phyloP scores from a whole-genome alignment of 768 basidiomycete genomes.

The Boletellus emodensis region DNA sequence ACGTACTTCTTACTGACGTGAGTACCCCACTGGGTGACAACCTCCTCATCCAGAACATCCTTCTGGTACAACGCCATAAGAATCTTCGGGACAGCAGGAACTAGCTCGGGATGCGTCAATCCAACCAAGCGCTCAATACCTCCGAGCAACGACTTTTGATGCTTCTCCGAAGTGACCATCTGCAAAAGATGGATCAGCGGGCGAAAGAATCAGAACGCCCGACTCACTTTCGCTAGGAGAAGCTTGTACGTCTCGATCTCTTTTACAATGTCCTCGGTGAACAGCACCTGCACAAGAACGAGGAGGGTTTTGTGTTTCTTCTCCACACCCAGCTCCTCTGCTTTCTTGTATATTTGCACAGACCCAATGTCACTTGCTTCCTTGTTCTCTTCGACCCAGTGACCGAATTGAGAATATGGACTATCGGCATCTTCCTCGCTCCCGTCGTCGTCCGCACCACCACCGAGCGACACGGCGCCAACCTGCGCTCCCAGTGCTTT shows the following conservation, averaged over 20 bases:
- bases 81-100: constrained; percentile 78
- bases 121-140: constrained; percentile 89
- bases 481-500: constrained; percentile 62
- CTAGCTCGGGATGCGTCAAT: constrained; percentile 64
- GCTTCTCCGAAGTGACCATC: constrained; percentile 91
- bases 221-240: constrained; percentile 65
- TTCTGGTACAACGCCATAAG: constrained; percentile 92
- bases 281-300: constrained; percentile 79
- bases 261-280: constrained; percentile 63
- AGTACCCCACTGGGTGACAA: constrained; percentile 89
- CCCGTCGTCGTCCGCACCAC: constrained; percentile 73
- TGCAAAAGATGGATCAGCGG: constrained; percentile 28
- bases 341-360: constrained; percentile 79
- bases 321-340: constrained; percentile 85
- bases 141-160: constrained; percentile 91
- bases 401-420: constrained; percentile 78
- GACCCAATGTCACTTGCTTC: constrained; percentile 34
- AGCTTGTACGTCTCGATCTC: constrained; percentile 65
- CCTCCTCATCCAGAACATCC: constrained; percentile 89
- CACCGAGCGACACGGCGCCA: constrained; percentile 46
- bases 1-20: constrained; percentile 97
- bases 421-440: constrained; percentile 85
- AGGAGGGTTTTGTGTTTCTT: constrained; percentile 91
- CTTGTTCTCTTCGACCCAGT: constrained; percentile 78
- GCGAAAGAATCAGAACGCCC: not conserved